Base-by-base conservation (phyloP, 805 yeast species). In the Diddensiella santjacobensis region DNA sequence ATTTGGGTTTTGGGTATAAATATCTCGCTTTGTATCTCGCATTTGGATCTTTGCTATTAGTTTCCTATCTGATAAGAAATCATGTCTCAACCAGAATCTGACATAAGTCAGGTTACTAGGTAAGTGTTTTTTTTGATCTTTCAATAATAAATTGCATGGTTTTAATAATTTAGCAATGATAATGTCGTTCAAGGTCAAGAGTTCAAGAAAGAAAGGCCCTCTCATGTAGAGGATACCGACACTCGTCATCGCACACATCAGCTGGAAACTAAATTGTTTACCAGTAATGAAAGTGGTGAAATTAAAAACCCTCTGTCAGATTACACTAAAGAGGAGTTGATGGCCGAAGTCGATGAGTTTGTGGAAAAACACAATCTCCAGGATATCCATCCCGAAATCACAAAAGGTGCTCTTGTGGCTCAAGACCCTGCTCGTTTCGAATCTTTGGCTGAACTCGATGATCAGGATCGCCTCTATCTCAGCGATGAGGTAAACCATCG, bases 381-480 rank as follows among this genome's bases (percentile, higher is more conserved):
- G 17, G 66, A 61, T 18, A 48, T 53, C 36, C 18, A 39, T 11
- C 63, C 55, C 4, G 44, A 46, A 33, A 54, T 63, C 41, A 40
- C 41, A 3, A 64, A 71, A 42, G 84, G 81, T 8, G 84, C 84
- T 2, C 72, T 79, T 13, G 59, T 78, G 15, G 84, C 85, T 2
- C 71, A 79, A 51, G 68, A 71, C 54, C 61, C 60, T 13, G 61
- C 71, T 5, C 71, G 72, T 3, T 60, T 52, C 48, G 70, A 71
- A 40, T 62, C 72, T 3, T 70, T 71, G 1, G 62, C 61, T 8
- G 44, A 43, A 3, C 63, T 67, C 36, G 53, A 67, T 61, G 61
- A 55, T 54, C 50, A 55, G 2, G 75, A 70, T 37, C 54, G 56
- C 31, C 44, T 20, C 6, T 45, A 51, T 3, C 53, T 71, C 17